Conservation (phyloP, 306 rosid genomes). For the Ormosia semicastrata region DNA sequence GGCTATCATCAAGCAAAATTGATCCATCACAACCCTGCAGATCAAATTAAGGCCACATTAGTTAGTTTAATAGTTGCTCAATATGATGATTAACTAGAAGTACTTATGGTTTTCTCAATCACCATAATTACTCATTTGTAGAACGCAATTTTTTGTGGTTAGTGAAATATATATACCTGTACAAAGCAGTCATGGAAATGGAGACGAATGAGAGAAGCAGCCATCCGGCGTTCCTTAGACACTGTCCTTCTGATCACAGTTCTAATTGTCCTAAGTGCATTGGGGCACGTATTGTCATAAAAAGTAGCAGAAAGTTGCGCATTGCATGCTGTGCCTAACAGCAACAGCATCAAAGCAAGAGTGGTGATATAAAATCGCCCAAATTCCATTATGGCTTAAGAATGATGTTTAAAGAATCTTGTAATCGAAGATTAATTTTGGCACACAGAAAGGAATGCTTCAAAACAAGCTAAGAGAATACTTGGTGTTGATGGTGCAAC, state of each 20-base stretch:
- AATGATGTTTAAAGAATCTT: background rate
- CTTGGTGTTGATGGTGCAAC: background rate
- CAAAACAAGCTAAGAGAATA: background rate
- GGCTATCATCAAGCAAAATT: constrained; percentile 36
- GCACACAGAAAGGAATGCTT: background rate
- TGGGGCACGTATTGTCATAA: constrained; percentile 53
- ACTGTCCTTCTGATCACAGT: constrained; percentile 33
- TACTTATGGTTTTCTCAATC: background rate
- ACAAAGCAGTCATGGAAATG: constrained; percentile 49
- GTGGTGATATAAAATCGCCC: background rate
- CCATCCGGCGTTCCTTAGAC: constrained; percentile 41
- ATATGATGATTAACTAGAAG: background rate
- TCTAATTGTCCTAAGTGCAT: constrained; percentile 52
- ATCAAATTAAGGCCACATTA: background rate
- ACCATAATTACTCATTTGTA: no score
- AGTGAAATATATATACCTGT: constrained; percentile 5
- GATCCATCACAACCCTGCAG: constrained; percentile 67
- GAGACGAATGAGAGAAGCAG: constrained; percentile 44
- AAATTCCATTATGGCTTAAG: background rate
- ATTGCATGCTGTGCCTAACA: constrained; percentile 26
- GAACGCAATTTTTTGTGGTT: background rate
- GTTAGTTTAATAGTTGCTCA: no score
- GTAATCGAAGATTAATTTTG: no score
- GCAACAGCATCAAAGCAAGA: constrained; percentile 1
- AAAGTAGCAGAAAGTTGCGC: constrained; percentile 55